Evolutionary conservation across 257 asterid genomes (phyloP).

Genomic region (Linaria vulgaris): DNA sequence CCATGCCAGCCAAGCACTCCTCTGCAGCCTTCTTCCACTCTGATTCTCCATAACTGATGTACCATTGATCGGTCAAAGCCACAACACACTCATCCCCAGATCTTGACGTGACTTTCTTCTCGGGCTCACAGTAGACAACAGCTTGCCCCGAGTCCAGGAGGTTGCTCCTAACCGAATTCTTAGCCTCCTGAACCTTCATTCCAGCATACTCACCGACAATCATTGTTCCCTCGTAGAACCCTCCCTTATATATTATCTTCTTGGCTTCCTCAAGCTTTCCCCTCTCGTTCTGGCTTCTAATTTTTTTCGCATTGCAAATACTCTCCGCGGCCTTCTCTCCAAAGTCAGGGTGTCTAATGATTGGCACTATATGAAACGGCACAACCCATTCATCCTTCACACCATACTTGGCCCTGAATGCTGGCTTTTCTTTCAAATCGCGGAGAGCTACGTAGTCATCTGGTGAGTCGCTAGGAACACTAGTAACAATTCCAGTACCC

Average conservation of each 20-base stretch:
- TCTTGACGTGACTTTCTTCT: slow-evolving; percentile 91
- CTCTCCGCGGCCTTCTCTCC: slow-evolving; percentile 93
- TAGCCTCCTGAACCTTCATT: too few species aligned
- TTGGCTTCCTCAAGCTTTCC: slow-evolving; percentile 97
- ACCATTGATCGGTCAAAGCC: slow-evolving; percentile 98
- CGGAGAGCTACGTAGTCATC: slow-evolving; percentile 91
- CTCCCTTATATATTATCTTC: slow-evolving; percentile 85
- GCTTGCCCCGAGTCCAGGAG: slow-evolving; percentile 67
- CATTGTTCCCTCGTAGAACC: slow-evolving; percentile 92
- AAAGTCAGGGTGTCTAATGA: slow-evolving; percentile 84
- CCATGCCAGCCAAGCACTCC: slow-evolving; percentile 83
- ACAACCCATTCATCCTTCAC: slow-evolving; percentile 94
- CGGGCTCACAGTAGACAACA: slow-evolving; percentile 89
- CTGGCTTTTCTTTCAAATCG: slow-evolving; percentile 77
- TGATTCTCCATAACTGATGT: slow-evolving; percentile 75
- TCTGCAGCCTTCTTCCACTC: slow-evolving; percentile 82
- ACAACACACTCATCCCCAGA: slow-evolving; percentile 98
- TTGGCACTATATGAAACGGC: slow-evolving; percentile 85
- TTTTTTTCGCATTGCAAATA: slow-evolving; percentile 79
- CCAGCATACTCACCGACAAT: too few species aligned
- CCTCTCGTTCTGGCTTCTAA: slow-evolving; percentile 88
- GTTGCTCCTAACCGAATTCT: slow-evolving; percentile 60
- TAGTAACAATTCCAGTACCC: slow-evolving; percentile 95
- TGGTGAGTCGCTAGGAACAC: slow-evolving; percentile 97
- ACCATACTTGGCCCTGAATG: slow-evolving; percentile 76